These are phyloP conservation scores for Lentinula boryana DNA, from an alignment of 768 basidiomycete genomes.

Conservation along the genomic window DNA sequence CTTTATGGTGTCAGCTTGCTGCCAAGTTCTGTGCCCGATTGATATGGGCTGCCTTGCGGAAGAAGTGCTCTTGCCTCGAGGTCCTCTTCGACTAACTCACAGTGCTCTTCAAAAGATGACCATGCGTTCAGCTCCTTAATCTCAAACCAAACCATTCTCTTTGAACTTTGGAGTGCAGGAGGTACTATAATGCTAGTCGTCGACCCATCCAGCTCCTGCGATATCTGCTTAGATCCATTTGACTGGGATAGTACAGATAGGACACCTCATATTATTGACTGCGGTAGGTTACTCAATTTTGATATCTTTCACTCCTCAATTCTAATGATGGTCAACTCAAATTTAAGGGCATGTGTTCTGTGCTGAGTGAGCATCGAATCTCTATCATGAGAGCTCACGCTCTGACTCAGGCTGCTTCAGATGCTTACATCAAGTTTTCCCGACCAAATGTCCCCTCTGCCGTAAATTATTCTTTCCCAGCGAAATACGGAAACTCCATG, in stretches of 20 bases:
- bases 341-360: background rate
- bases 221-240: slow-evolving; percentile 3
- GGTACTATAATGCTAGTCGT: slow-evolving; percentile 1
- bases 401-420: background rate
- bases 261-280: slow-evolving; percentile 3
- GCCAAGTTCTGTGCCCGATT: background rate
- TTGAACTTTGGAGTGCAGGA: background rate
- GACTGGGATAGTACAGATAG: background rate
- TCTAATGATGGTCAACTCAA: background rate
- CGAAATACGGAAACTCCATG: slow-evolving; percentile 4
- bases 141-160: background rate
- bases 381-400: background rate
- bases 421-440: background rate
- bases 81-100: background rate
- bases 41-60: background rate
- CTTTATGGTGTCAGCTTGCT: too few relatives aligned
- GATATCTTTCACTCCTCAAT: background rate
- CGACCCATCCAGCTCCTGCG: slow-evolving; percentile 2
- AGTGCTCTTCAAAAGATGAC: background rate
- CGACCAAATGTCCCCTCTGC: slow-evolving; percentile 1
- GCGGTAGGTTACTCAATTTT: background rate
- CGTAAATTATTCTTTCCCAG: background rate
- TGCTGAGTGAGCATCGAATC: background rate
- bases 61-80: background rate
- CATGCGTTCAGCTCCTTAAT: background rate